These are phyloP conservation scores for Arctostaphylos glauca DNA, from an alignment of 148 eudicot species.

Conservation along the genomic window DNA sequence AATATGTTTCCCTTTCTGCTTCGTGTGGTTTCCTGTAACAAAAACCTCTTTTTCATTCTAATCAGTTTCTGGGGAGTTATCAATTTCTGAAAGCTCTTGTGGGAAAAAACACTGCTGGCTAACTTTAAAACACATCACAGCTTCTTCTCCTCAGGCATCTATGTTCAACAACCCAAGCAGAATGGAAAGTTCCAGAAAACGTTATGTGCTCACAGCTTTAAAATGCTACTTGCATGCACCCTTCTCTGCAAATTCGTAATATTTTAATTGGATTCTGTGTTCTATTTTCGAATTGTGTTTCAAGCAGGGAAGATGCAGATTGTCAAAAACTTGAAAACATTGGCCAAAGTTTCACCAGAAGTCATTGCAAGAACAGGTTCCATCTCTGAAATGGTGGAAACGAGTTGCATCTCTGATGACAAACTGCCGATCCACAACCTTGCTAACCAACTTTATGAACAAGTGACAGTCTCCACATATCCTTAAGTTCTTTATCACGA, in stretches of 20 bases:
- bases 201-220: not conserved
- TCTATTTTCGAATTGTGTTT: not conserved
- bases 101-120: not conserved
- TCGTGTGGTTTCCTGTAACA: not conserved
- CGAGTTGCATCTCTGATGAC: conserved; percentile 77
- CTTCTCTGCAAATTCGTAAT: not conserved
- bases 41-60: not conserved
- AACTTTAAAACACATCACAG: not conserved
- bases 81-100: not conserved
- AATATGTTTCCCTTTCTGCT: not conserved
- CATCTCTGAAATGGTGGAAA: conserved; percentile 69
- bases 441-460: conserved; percentile 66
- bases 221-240: not conserved
- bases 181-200: not conserved
- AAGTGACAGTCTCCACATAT: conserved; percentile 75
- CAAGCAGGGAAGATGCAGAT: not conserved
- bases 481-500: conserved; percentile 78
- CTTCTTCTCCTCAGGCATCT: conserved; percentile 6
- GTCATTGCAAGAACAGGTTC: conserved; percentile 73
- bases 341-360: conserved; percentile 49
- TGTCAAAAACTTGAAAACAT: not conserved
- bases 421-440: conserved; percentile 48
- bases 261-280: not conserved
- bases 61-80: not conserved
- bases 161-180: not conserved